phyloP scores from a whole-genome alignment of 2,329 filamentous ascomycete genomes.

The Ploettnerulaceae sp. region DNA sequence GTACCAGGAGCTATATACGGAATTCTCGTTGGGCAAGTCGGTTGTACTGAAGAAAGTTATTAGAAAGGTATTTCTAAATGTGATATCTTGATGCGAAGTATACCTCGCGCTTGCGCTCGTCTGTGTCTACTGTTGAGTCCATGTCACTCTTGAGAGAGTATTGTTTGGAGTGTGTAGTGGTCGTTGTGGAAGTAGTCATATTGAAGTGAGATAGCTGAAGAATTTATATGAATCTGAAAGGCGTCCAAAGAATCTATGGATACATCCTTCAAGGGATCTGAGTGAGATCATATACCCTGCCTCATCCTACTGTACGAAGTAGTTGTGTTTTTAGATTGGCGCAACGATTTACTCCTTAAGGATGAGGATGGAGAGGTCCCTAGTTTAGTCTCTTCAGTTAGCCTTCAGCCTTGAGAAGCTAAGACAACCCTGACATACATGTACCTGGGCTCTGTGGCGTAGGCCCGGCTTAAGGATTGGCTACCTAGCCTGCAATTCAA shows the following conservation, averaged over 20 bases:
- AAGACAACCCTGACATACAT: too few species aligned
- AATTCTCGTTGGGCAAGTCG: constrained; percentile 42
- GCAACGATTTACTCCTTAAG: constrained; percentile 19
- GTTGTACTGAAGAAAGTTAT: constrained; percentile 33
- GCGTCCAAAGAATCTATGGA: constrained; percentile 11
- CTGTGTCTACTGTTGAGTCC: constrained; percentile 33
- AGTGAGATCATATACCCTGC: constrained; percentile 30
- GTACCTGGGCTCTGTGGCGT: too few species aligned
- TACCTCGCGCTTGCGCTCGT: constrained; percentile 36
- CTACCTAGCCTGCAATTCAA: too few species aligned
- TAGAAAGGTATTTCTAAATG: constrained; percentile 1
- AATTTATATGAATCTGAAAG: constrained; percentile 12
- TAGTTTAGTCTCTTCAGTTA: constrained; percentile 13
- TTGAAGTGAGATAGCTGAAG: constrained; percentile 17
- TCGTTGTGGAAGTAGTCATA: constrained; percentile 25
- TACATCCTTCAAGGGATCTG: constrained; percentile 20
- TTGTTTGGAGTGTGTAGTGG: constrained; percentile 22
- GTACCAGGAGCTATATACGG: constrained; percentile 33
- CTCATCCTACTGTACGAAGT: constrained; percentile 17
- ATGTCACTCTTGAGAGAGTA: constrained; percentile 27
- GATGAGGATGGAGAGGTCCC: constrained; percentile 9
- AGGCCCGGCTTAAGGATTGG: too few species aligned
- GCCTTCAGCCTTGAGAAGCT: constrained; percentile 29
- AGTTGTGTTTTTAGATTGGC: constrained; percentile 13
- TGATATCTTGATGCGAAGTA: constrained; percentile 1